A percentile compares a stretch with the other conserved stretches of the same genome.
Conservation (phyloP, 2,329 filamentous ascomycete species). For the Trichoderma simmonsii region DNA sequence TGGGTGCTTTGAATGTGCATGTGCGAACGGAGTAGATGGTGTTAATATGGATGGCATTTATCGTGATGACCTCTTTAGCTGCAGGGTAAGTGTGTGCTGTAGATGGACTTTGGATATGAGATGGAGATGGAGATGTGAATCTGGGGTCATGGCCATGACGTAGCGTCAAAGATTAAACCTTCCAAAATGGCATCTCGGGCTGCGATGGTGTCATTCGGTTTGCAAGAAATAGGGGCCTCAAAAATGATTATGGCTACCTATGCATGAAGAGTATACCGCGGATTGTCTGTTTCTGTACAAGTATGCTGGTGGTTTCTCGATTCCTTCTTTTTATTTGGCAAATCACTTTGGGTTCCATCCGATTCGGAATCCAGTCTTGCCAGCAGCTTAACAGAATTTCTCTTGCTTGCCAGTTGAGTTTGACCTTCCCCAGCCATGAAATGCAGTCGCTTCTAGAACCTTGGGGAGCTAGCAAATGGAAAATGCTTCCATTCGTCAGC, state of each 20-base stretch:
- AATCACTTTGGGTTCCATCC: neutral
- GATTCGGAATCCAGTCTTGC: neutral
- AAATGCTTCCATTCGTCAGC: slow-evolving; percentile 11
- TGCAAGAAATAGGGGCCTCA: neutral
- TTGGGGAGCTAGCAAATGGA: neutral
- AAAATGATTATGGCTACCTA: neutral
- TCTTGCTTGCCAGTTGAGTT: neutral
- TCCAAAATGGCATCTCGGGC: neutral
- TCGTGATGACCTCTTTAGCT: neutral
- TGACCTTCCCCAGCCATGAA: neutral
- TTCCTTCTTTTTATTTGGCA: neutral
- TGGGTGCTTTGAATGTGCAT: neutral
- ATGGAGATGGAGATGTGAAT: neutral
- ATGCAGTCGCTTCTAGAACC: neutral
- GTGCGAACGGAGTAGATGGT: neutral
- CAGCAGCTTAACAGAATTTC: neutral
- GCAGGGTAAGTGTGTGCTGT: neutral
- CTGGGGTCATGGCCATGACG: neutral
- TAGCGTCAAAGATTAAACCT: neutral
- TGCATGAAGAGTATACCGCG: neutral
- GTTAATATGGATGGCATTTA: neutral
- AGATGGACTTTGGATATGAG: neutral
- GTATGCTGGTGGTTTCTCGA: too few species aligned
- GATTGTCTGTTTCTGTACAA: neutral
- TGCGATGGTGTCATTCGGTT: neutral